Evolutionary conservation across 208 protist species (phyloP).

Genomic region (Leishmania braziliensis): DNA sequence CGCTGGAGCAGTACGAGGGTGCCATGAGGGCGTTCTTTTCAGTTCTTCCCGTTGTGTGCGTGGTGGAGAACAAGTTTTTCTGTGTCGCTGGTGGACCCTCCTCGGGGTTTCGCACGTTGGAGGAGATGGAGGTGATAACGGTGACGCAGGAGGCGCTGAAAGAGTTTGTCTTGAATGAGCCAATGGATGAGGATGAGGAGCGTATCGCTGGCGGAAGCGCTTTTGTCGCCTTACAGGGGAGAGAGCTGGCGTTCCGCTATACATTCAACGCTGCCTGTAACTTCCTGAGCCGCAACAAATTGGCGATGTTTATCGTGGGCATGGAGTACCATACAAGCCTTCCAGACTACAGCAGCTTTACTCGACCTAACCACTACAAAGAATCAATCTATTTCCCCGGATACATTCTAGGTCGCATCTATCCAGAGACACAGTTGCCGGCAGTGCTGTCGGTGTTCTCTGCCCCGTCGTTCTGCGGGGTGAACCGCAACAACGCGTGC

Average conservation of each 20-base stretch:
- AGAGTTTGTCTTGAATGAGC: conserved; percentile 81
- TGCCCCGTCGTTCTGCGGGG: conserved; percentile 70
- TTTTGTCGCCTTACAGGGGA: conserved; percentile 54
- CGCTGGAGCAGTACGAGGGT: conserved; percentile 47
- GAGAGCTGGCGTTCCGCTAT: conserved; percentile 59
- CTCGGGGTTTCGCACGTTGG: conserved; percentile 46
- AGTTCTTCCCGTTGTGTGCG: conserved; percentile 62
- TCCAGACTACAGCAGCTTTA: conserved; percentile 74
- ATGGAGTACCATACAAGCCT: conserved; percentile 81
- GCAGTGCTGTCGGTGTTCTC: conserved; percentile 78
- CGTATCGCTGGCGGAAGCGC: conserved; percentile 53
- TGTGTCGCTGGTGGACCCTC: conserved; percentile 70
- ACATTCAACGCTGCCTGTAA: conserved; percentile 85
- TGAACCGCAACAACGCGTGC: conserved; percentile 82
- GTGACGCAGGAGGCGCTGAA: conserved; percentile 32
- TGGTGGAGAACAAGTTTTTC: conserved; percentile 69
- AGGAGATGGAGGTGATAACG: conserved; percentile 39
- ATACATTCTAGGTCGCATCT: conserved; percentile 63
- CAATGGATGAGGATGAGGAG: conserved; percentile 87
- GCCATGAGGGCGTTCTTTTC: conserved; percentile 64
- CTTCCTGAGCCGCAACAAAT: conserved; percentile 71
- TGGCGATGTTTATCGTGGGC: conserved; percentile 67
- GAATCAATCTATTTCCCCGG: conserved; percentile 84
- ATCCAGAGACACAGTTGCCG: conserved; percentile 63
- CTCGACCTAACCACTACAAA: conserved; percentile 70